Percentiles rank a stretch among this genome's conserved stretches.
Conservation (phyloP, 192 early-diverging fungal species). For the Blastocladiella britannica region DNA sequence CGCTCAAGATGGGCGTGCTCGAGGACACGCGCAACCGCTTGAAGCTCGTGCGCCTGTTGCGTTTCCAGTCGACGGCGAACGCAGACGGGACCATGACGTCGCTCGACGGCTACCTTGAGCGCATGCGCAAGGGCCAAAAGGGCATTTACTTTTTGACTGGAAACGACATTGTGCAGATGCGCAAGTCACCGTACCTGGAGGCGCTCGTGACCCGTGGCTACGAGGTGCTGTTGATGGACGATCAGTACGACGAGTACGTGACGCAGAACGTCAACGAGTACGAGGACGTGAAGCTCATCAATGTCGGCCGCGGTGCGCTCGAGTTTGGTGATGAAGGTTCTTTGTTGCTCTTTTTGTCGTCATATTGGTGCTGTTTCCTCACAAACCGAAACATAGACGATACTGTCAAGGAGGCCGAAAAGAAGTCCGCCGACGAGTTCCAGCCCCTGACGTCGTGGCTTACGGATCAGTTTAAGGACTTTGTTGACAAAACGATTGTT, state of each 20-base stretch:
- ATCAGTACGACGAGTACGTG: constrained; percentile 56
- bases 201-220: constrained; percentile 65
- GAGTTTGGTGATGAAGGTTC: constrained; percentile 35
- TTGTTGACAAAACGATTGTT: constrained; percentile 29
- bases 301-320: constrained; percentile 41
- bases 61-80: constrained; percentile 48
- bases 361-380: constrained; percentile 27
- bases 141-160: constrained; percentile 77
- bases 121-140: constrained; percentile 81
- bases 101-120: constrained; percentile 55
- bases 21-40: constrained; percentile 51
- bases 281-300: constrained; percentile 57
- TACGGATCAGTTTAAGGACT: constrained; percentile 5
- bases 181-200: constrained; percentile 80
- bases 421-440: constrained; percentile 16
- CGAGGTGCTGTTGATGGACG: constrained; percentile 68
- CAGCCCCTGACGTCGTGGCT: constrained; percentile 24
- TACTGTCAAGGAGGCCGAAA: constrained; percentile 6
- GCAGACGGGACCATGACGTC: constrained; percentile 25
- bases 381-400: constrained; percentile 16
- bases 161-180: constrained; percentile 36
- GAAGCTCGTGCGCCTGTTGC: constrained; percentile 61
- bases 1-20: constrained; percentile 73
- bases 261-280: constrained; percentile 48
- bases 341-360: constrained; percentile 9